phyloP scores from a whole-genome alignment of 1,284 basidiomycete species.

The Coniferiporia weirii region DNA sequence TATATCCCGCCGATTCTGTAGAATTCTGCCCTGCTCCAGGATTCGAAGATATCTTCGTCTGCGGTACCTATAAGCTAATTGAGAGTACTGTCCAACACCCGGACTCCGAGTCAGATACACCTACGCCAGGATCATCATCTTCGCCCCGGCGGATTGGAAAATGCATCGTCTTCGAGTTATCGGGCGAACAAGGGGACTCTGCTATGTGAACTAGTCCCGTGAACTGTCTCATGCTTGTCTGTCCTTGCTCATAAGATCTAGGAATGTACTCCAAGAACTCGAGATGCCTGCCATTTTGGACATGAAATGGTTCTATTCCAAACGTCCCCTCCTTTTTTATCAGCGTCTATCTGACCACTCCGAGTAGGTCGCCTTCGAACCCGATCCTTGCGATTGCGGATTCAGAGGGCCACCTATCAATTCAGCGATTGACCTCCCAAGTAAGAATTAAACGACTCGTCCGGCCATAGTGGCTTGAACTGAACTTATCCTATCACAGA shows the following conservation, averaged over 20 bases:
- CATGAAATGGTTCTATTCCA: constrained; percentile 73
- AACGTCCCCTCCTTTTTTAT: neutral
- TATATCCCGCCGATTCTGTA: constrained; percentile 82
- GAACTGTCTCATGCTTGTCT: no score
- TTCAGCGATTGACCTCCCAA: constrained; percentile 50
- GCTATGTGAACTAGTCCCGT: neutral
- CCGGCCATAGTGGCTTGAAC: neutral
- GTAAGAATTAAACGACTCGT: constrained; percentile 31
- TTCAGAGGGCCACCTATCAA: constrained; percentile 72
- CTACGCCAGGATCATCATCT: no score
- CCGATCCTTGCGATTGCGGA: constrained; percentile 71
- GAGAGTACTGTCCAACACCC: constrained; percentile 21
- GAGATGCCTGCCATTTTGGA: constrained; percentile 83
- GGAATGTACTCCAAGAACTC: constrained; percentile 62
- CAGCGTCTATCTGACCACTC: constrained; percentile 39
- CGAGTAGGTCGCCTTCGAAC: constrained; percentile 37
- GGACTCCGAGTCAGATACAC: no score
- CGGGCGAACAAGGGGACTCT: neutral
- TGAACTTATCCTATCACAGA: constrained; percentile 29
- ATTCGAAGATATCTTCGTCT: constrained; percentile 65
- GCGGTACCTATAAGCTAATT: constrained; percentile 84
- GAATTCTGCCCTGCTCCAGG: constrained; percentile 79
- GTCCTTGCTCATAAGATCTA: constrained; percentile 26
- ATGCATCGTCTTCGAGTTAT: constrained; percentile 63
- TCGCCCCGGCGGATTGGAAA: constrained; percentile 50